phyloP scores from a whole-genome alignment of 1,284 basidiomycete species.

The Prillingera fragicola region DNA sequence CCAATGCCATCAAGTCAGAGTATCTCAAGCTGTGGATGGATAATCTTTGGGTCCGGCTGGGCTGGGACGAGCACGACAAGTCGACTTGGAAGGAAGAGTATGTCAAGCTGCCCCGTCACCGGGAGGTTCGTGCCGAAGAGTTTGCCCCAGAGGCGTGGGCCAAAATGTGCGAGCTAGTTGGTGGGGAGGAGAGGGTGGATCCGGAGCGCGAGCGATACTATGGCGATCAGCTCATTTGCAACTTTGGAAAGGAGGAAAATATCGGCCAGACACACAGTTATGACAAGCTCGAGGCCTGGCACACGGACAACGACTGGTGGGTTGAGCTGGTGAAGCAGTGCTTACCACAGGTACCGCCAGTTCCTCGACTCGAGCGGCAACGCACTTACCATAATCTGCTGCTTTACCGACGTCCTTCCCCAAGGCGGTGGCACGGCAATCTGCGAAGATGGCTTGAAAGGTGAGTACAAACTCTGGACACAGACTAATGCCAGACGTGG shows the following conservation, averaged over 20 bases:
- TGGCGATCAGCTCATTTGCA: slow-evolving; percentile 26
- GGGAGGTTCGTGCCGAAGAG: slow-evolving; percentile 16
- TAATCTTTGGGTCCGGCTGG: slow-evolving; percentile 26
- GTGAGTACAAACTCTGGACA: slow-evolving; percentile 6
- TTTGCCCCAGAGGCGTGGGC: slow-evolving; percentile 24
- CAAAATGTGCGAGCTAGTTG: slow-evolving; percentile 23
- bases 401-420: slow-evolving; percentile 19
- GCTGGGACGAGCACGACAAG: slow-evolving; percentile 27
- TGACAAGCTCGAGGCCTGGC: slow-evolving; percentile 14
- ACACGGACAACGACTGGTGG: slow-evolving; percentile 27
- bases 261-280: not conserved
- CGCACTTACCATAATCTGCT: slow-evolving; percentile 20
- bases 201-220: slow-evolving; percentile 21
- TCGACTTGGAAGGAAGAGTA: slow-evolving; percentile 27
- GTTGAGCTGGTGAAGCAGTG: not conserved
- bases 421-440: slow-evolving; percentile 17
- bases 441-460: slow-evolving; percentile 16
- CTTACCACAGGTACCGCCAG: slow-evolving; percentile 16
- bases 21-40: slow-evolving; percentile 19
- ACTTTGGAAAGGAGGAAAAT: slow-evolving; percentile 19
- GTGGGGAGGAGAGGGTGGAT: slow-evolving; percentile 22
- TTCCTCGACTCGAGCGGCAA: slow-evolving; percentile 22
- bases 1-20: slow-evolving; percentile 19
- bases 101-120: slow-evolving; percentile 22
- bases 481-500: slow-evolving; percentile 6